Evolutionary conservation across 495 filamentous ascomycete genomes (phyloP), one percentile per base, ranked within the genome.

Genomic region (Oidiodendron maius): DNA sequence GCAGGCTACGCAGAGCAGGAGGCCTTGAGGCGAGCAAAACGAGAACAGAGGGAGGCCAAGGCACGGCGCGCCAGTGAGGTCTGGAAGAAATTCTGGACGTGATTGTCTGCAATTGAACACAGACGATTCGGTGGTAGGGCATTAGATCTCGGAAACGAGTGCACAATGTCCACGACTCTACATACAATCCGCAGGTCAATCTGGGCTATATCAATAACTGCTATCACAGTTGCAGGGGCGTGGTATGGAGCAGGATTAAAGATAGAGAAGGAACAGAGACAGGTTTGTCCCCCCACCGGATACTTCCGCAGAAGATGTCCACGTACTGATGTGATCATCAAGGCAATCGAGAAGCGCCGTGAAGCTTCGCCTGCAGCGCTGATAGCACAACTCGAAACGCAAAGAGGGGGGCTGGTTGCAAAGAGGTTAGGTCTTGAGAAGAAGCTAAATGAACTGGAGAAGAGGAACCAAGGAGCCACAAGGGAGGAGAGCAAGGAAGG

Each of bases 221-320:
- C 69, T 5, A 66, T 77, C n/a, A 76, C 74, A 4, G 72, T 70
- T 20, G 66, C 66, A 1, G 75, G 77, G 15, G 68, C 71, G 13
- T 68, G 72, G 34, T 79, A 78, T 51, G 77, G 77, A 11, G 77
- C 77, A 24, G 70, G 73, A 3, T 24, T 79, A 38, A 79, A 78
- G 59, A 72, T 66, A 1, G 52, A 67, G 20, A 57, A 68, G 48
- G 71, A 81, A 15, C 16, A 40, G 4, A 59, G 52, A 36, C 16
- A 55, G 40, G 52, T 55, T 44, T 20, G 15, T 13, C 26, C 13
- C 20, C 13, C 38, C 16, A 36, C 5, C 15, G 37, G 6, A 30
- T 30, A 30, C 5, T 30, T 8, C 28, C 28, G 8, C n/a, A 8
- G 28, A 8, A 32, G 28, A 8, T 32, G 28, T 8, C 8, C 28